Base-by-base conservation (phyloP, 2,329 filamentous ascomycete genomes). In the Colletotrichum cereale region DNA sequence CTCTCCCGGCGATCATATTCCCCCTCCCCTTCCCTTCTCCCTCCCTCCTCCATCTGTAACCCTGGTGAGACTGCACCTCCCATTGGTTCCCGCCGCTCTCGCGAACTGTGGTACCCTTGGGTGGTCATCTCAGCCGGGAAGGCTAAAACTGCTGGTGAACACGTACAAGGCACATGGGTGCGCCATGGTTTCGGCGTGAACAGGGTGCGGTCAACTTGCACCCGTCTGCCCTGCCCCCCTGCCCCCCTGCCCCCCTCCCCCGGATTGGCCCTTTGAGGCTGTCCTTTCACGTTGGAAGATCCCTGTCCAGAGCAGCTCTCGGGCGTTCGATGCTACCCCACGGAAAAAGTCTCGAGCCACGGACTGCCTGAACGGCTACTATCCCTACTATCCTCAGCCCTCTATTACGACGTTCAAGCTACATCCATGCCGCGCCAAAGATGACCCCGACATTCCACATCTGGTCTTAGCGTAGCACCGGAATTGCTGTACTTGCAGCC, bases 371-470 rank as follows among this genome's bases (percentile, higher is more conserved):
- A 24, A 53, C 24, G 36, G n/a, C 24, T 57, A n/a, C n/a, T n/a
- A n/a, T n/a, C n/a, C n/a, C n/a, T n/a, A 56, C 31, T 36, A 40
- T 26, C 47, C 60, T 56, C 50, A 64, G 60, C 60, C 60, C 66
- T 67, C 50, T 64, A 57, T 64, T 57, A n/a, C 60, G 60, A 67
- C 31, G 40, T 67, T 55, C 60, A 48, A 42, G 58, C 21, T 31
- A 34, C 18, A 56, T n/a, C 66, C 66, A 57, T 67, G 65, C 16
- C 18, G 29, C 24, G 2, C 44, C 44, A 16, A 21, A 61, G 40
- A 40, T 21, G 60, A 40, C n/a, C n/a, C 60, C 60, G 10, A 52
- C 34, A 21, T 21, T 12, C 34, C 31, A 38, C 44, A n/a, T 24
- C 47, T 8, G 14, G n/a, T 10, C 31, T 34, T 40, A 14, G 56